These are phyloP conservation scores for Phaffia rhodozyma DNA, from an alignment of 1,284 basidiomycete genomes.

Conservation along the genomic window DNA sequence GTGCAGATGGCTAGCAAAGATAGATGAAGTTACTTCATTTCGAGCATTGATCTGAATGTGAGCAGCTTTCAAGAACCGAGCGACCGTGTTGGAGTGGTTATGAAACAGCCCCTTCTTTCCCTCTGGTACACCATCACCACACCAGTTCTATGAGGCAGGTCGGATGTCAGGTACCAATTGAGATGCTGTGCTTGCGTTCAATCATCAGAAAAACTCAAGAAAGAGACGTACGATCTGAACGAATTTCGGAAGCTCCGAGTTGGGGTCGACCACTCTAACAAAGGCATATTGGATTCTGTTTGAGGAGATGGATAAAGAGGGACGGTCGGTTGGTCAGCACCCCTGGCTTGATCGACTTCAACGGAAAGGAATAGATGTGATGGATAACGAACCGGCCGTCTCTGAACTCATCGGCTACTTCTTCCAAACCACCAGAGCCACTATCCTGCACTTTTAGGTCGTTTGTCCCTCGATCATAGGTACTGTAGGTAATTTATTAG, in stretches of 20 bases:
- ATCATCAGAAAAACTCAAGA: neutral
- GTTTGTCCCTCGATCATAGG: constrained; percentile 74
- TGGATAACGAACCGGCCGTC: constrained; percentile 59
- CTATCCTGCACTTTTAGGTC: constrained; percentile 80
- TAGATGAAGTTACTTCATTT: constrained; percentile 54
- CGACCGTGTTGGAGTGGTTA: constrained; percentile 70
- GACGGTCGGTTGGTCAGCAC: neutral
- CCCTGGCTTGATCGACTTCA: neutral
- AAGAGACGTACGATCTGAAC: constrained; percentile 49
- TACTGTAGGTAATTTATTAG: constrained; percentile 33
- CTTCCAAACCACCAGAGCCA: constrained; percentile 75
- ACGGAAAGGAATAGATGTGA: too few relatives aligned
- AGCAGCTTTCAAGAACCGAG: constrained; percentile 61
- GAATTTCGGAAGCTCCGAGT: constrained; percentile 70
- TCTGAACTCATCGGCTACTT: constrained; percentile 85
- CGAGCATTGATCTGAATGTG: constrained; percentile 88
- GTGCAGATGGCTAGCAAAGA: neutral
- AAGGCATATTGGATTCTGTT: constrained; percentile 88
- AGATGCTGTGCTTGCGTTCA: constrained; percentile 28
- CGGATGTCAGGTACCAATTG: neutral
- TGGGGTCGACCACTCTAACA: constrained; percentile 72
- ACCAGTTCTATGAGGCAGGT: constrained; percentile 50
- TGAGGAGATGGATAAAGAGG: constrained; percentile 4
- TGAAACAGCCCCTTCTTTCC: constrained; percentile 85
- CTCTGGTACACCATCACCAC: constrained; percentile 90